Evolutionary conservation across 192 early-diverging fungal species (phyloP), one percentile per base, ranked within the genome.

Genomic region (Gigaspora rosea): DNA sequence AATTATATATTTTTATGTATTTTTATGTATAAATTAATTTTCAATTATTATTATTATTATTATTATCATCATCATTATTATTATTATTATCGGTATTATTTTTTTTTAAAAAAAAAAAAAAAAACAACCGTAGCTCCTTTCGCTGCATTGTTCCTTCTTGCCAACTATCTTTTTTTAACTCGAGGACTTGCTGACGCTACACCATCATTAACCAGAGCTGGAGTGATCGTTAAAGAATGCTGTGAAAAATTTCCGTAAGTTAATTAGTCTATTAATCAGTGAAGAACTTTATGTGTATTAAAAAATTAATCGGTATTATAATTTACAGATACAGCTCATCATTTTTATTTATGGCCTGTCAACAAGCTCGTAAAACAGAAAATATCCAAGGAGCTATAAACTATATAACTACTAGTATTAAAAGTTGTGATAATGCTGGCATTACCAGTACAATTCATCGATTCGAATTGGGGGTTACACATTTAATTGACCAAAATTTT

Each of bases 401-500:
- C 18, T 76, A 79, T 16, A 84, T 84, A 61, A 81, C 78, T 4
- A 74, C 66, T 13, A 78, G 83, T 22, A 81, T 84, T 32, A 78
- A 73, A 20, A 81, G 75, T 0, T 81, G 83, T 61, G 83, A 84
- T 41, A 77, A 76, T 3, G 78, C 77, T 5, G 78, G 68, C 10
- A 74, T 80, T 16, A 80, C 80, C 4, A 79, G 79, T 18, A 84
- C 81, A 64, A 81, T 81, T 18, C 81, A 81, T 52, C 63, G 80
- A n/a, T 84, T 84, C 54, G 83, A 84, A 35, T 70, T 81, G 8
- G 83, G 83, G 4, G 41, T 84, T 67, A 84, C 83, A 8, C 80
- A 81, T 48, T 80, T 84, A 56, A 78, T 84, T 35, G 32, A 81
- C 49, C 72, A 80, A 61, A 80, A 84, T 61, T 81, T 80, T 69